A percentile compares a stretch with the other conserved stretches of the same genome.
These are phyloP conservation scores for Cladosporium sp. DNA, from an alignment of 2,329 filamentous ascomycete species.

Conservation along the genomic window DNA sequence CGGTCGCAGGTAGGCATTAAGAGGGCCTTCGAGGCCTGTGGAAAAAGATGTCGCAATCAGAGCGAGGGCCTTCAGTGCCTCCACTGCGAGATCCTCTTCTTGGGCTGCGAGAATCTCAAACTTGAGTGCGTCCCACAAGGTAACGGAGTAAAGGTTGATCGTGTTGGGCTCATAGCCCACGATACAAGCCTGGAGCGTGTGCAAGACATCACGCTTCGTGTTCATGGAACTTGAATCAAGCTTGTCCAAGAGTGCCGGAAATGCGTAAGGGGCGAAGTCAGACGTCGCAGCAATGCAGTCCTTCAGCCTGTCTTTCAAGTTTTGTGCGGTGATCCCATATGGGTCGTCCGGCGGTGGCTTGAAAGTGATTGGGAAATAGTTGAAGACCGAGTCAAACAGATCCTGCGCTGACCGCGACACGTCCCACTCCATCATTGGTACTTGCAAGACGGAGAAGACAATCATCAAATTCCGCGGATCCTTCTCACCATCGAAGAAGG, in stretches of 20 bases:
- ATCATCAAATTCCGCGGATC: constrained; percentile 66
- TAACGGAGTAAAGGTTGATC: constrained; percentile 57
- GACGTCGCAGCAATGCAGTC: constrained; percentile 58
- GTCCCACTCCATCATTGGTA: constrained; percentile 63
- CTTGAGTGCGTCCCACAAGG: constrained; percentile 62
- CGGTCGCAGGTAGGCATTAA: constrained; percentile 51
- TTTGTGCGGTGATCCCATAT: constrained; percentile 62
- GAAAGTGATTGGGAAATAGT: constrained; percentile 68
- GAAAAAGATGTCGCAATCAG: constrained; percentile 52
- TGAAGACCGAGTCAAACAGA: constrained; percentile 63
- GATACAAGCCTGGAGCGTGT: constrained; percentile 55
- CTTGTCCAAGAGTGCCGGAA: constrained; percentile 62
- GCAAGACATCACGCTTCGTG: constrained; percentile 63
- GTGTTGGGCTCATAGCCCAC: constrained; percentile 53
- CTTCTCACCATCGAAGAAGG: constrained; percentile 62
- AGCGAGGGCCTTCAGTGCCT: constrained; percentile 50
- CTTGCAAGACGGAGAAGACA: constrained; percentile 60
- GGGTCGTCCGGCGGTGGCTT: constrained; percentile 63
- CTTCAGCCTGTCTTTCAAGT: constrained; percentile 58
- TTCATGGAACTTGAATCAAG: constrained; percentile 63
- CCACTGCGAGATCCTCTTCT: constrained; percentile 58
- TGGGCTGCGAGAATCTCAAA: constrained; percentile 63
- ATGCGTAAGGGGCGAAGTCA: constrained; percentile 59
- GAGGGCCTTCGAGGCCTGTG: constrained; percentile 40
- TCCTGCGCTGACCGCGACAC: constrained; percentile 54